Evolutionary conservation across 148 eudicot genomes (phyloP).

Genomic region (Vaccinium macrocarpon): DNA sequence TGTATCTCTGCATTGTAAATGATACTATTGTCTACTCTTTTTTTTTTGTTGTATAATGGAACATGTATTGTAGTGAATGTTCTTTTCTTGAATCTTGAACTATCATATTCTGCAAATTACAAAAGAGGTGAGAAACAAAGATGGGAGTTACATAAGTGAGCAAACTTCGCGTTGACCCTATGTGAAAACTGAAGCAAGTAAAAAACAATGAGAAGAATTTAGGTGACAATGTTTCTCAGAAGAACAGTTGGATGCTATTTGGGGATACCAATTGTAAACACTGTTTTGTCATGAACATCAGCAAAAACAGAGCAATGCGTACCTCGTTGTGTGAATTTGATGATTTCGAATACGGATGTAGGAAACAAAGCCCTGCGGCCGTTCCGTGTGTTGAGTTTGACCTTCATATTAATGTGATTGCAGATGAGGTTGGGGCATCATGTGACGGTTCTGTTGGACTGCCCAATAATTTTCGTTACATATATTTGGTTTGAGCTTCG

Average conservation of each 20-base stretch:
- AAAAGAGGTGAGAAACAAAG: not conserved
- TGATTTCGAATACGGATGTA: not conserved
- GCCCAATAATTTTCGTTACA: not conserved
- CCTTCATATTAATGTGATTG: not conserved
- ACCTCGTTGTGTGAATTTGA: not conserved
- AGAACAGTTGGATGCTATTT: too few relatives aligned
- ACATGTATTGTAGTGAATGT: not conserved
- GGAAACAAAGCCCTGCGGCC: not conserved
- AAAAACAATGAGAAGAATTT: not conserved
- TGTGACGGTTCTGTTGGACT: not conserved
- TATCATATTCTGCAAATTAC: not conserved
- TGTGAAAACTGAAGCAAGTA: not conserved
- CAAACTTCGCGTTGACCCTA: not conserved
- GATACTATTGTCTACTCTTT: not conserved
- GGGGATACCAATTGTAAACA: not conserved
- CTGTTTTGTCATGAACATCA: not conserved
- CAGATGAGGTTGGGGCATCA: not conserved
- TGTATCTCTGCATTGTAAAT: constrained; percentile 15
- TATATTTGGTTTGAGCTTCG: too few relatives aligned
- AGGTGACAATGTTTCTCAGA: not conserved
- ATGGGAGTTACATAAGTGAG: not conserved
- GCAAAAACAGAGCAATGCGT: not conserved
- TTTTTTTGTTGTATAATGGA: not conserved
- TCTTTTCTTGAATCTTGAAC: not conserved
- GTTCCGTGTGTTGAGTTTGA: not conserved